Evolutionary conservation across 352 stramenopile species (phyloP), one percentile per base, ranked within the genome.

Genomic region (Phytophthora fragariae): DNA sequence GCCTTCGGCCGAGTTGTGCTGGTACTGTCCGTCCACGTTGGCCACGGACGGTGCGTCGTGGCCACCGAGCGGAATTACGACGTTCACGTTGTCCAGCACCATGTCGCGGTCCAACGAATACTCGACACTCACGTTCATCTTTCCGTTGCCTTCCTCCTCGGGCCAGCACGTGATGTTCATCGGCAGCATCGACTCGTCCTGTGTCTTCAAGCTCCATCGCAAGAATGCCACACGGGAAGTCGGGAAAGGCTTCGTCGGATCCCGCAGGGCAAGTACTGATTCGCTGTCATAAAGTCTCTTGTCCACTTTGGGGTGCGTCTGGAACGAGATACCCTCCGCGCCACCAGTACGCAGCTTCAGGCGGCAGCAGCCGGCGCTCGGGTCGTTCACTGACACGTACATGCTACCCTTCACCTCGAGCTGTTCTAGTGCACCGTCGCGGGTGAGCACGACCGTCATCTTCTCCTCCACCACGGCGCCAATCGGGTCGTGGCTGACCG

Each of bases 131-230:
- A 97, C 90, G 61, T 93, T 97, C 70, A 94, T 91, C 80, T 97
- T 95, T 74, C 89, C 90, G 64, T 81, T 81, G 37, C 88, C 83
- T 77, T 97, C 87, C 62, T 95, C 88, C 62, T 97, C 90, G 0
- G 90, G 90, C 90, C 90, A 97, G 78, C 90, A 97, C 44, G 90
- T 93, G 73, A 97, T 92, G 81, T 94, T 94, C 15, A 97, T 68
- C 10, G 90, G 90, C 64, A 95, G 61, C 68, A 93, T 90, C n/a
- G 85, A 84, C 56, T 97, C 88, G 70, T 97, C 90, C 55, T 94
- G 86, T 54, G 90, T 92, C 83, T 97, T 97, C 70, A 95, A 73
- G 59, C 88, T 93, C 90, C 90, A 97, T 62, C 90, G 84, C 71
- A 97, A 50, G 41, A 97, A 89, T 15, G 86, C 90, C 44, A 97